Conservation (phyloP, 2,329 filamentous ascomycete genomes). For the Penicillium capsulatum region DNA sequence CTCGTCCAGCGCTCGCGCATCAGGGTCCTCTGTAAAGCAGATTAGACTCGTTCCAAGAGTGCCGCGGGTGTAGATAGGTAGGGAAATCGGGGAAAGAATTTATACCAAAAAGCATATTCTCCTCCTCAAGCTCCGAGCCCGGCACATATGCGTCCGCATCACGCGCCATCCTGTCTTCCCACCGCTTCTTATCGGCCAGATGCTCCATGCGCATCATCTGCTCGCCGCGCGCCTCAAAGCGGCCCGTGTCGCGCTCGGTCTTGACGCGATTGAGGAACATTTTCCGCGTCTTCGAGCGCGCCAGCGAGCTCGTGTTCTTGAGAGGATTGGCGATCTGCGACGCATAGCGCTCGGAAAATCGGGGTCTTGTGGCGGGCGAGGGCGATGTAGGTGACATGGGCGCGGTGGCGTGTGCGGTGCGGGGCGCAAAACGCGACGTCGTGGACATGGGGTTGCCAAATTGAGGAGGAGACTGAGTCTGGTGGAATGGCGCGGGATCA, state of each 20-base stretch:
- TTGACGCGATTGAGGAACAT: slow-evolving; percentile 43
- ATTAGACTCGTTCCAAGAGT: slow-evolving; percentile 2
- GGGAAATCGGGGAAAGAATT: too few relatives aligned
- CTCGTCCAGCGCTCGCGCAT: slow-evolving; percentile 32
- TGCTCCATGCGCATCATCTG: slow-evolving; percentile 43
- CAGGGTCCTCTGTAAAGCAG: slow-evolving; percentile 22
- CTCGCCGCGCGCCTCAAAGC: slow-evolving; percentile 41
- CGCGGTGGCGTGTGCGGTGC: slow-evolving; percentile 1
- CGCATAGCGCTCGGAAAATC: slow-evolving; percentile 37
- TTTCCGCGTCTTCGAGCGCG: slow-evolving; percentile 35
- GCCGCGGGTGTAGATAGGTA: too few relatives aligned
- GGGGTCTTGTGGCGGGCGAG: slow-evolving; percentile 17
- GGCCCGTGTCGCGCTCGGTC: slow-evolving; percentile 36
- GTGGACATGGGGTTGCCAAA: slow-evolving; percentile 5
- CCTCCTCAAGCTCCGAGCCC: slow-evolving; percentile 23
- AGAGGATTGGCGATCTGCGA: slow-evolving; percentile 34
- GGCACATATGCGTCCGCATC: slow-evolving; percentile 27
- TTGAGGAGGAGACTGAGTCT: slow-evolving; percentile 1
- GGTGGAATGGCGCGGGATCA: slow-evolving; percentile 3
- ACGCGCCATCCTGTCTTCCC: slow-evolving; percentile 38
- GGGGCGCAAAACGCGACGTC: not conserved
- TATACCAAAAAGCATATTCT: slow-evolving; percentile 27
- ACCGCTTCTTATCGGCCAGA: slow-evolving; percentile 36
- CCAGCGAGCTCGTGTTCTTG: slow-evolving; percentile 22
- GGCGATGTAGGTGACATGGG: slow-evolving; percentile 11